Base-by-base conservation (phyloP, 352 stramenopile species). In the Phytophthora pisi region DNA sequence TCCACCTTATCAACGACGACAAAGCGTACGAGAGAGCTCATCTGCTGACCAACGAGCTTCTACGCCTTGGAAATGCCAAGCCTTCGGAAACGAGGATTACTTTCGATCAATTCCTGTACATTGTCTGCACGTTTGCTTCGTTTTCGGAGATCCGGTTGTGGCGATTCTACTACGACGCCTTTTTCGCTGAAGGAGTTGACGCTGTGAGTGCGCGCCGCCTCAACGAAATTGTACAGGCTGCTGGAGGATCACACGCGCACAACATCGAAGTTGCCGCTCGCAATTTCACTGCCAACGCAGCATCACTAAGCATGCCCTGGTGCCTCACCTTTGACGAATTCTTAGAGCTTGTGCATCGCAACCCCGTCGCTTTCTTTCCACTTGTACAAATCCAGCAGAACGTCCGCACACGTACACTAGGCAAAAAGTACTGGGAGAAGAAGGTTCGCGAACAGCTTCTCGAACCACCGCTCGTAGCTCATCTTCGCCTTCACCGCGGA, bases 101-200 rank as follows among this genome's bases (percentile, higher is more conserved):
- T 3, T 89, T 89, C n/a, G 78, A 89, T 52, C 64, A 81, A 40
- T 89, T 77, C 52, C 20, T 87, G 30, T 55, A 31, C 0, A 77
- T 72, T 24, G 45, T 84, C 13, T 77, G 70, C 23, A 78, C 77
- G 16, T 86, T 89, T 18, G 65, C 78, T 8, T 65, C 71, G 1
- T 79, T 87, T 26, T 74, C 62, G 3, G 66, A 86, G 28, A 18
- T 58, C 4, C 64, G 86, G 34, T 26, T 89, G 20, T 66, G 84
- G 45, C 68, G 70, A 26, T 89, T 85, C 49, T 84, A 86, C 64
- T 87, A 81, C 45, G 59, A 79, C n/a, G 68, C 78, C 11, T 84
- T 46, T 46, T 46, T 46, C n/a, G 40, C 40, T 46, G 40, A 46
- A 3, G 40, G 47, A 11, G 23, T 36, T n/a, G 47, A 82, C 51